Evolutionary conservation across 768 basidiomycete genomes (phyloP), one percentile per base, ranked within the genome.

Genomic region (Chalciporus pseudorubinellus): DNA sequence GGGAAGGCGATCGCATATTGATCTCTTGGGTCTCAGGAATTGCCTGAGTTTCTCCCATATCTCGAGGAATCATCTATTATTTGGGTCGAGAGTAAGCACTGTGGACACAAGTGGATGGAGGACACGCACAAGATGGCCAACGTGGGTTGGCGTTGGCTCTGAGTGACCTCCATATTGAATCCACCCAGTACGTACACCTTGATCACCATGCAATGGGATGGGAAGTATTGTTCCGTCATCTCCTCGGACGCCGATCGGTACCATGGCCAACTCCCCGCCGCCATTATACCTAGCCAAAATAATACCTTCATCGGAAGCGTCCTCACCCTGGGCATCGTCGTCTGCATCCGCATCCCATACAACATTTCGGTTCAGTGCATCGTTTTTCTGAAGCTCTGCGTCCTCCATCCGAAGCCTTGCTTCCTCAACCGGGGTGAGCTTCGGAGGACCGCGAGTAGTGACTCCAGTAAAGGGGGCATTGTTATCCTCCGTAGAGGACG

Each of bases 301-400:
- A 28, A 69, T 62, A 16, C 60, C 61, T 16, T 68, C 64, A 34
- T 60, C 60, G 11, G 59, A 59, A 13, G 61, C 42, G 24, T 78
- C 78, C 45, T 87, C 84, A 9, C 81, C 81, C 11, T 81, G 76
- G 7, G 81, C 83, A 61, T 88, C 85, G 13, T 62, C 58, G 47
- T 83, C 83, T 19, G 73, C 74, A 34, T 84, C 80, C 12, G 76
- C 77, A 51, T 72, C 70, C 88, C 89, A 92, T 9, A 84, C 79
- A 21, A 90, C 68, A 42, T 77, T 81, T 51, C 90, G 77, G 11
- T 71, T 66, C 26, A 74, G 61, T 2, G 89, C 87, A 52, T 91
- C 89, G 55, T 74, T 71, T 47, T 68, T 70, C 62, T 89, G 88
- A 26, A 76, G 72, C 52, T 85, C 80, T 2, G 74, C 74, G 64